Evolutionary conservation across 768 basidiomycete genomes (phyloP), one percentile per base, ranked within the genome.

Genomic region (Leccinum uliginosum): DNA sequence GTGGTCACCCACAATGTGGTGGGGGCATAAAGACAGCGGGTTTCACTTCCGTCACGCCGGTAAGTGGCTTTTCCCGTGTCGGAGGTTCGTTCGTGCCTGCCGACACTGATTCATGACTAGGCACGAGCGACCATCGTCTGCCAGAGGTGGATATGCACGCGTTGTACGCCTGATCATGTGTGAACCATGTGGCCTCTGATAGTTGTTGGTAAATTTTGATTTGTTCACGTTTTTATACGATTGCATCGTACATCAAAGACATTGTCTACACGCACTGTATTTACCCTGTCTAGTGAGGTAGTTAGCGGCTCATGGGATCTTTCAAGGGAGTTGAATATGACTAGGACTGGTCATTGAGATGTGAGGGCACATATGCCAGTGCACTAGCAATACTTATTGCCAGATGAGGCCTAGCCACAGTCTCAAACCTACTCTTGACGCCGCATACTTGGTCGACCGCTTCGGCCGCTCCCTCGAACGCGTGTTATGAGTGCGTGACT

Each of bases 1-100:
- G 24, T 71, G 73, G 73, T 70, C 69, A 17, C 55, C 66, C 2
- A 69, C 59, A 4, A 66, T 71, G 61, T 68, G 69, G 69, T 71
- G 70, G 66, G 70, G 68, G 11, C 59, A 62, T 17, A 71, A 71
- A 38, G 35, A 38, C 1, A 3, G 17, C 17, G 35, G 57, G 26
- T 52, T 19, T n/a, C 43, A 53, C 0, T 49, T 14, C 24, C 47
- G 34, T 46, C 68, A 63, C 54, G 68, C 68, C 0, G 70, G 69
- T 66, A 51, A 55, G 68, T 58, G 26, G 15, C 14, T 14, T 17
- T 19, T 26, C 48, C 40, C 7, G 50, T 54, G 23, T 46, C 19
- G 15, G 8, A 38, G 17, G 35, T 38, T 38, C 17, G 35, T 38
- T 38, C 35, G 0, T 38, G 40, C 11, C 17, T 34, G 55, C 12